These are phyloP conservation scores for Gliomastix tumulicola DNA, from an alignment of 2,329 filamentous ascomycete species.

Conservation along the genomic window DNA sequence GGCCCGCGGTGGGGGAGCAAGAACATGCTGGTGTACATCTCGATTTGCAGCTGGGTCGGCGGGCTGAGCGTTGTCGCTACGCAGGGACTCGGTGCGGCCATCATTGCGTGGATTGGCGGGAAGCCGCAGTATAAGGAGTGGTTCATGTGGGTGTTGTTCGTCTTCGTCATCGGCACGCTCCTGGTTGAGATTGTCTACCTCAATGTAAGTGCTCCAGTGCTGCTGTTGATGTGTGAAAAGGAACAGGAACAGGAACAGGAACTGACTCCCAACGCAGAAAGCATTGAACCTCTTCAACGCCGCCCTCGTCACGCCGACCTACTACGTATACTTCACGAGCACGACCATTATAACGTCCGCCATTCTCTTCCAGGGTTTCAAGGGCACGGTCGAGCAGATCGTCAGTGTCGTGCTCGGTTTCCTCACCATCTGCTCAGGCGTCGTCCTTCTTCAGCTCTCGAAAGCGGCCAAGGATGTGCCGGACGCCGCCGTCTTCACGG, in stretches of 20 bases:
- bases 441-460: slow-evolving; percentile 89
- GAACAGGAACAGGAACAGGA: background rate
- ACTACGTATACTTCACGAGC: slow-evolving; percentile 97
- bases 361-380: slow-evolving; percentile 89
- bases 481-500: slow-evolving; percentile 84
- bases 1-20: slow-evolving; percentile 89
- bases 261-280: slow-evolving; percentile 63
- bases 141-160: slow-evolving; percentile 88
- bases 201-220: slow-evolving; percentile 72
- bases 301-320: slow-evolving; percentile 92
- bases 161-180: slow-evolving; percentile 84
- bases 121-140: slow-evolving; percentile 91
- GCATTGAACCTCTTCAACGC: slow-evolving; percentile 95
- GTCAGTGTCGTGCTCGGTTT: slow-evolving; percentile 90
- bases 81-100: slow-evolving; percentile 85
- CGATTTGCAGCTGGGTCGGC: slow-evolving; percentile 91
- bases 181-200: slow-evolving; percentile 92
- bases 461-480: slow-evolving; percentile 98
- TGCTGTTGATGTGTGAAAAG: too few species aligned
- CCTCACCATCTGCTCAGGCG: slow-evolving; percentile 85
- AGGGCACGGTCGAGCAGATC: slow-evolving; percentile 74
- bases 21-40: slow-evolving; percentile 96
- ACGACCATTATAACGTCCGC: slow-evolving; percentile 92
- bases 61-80: slow-evolving; percentile 92
- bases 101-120: slow-evolving; percentile 75